phyloP scores from a whole-genome alignment of 768 basidiomycete species.

The Auricularia auricula-judae region DNA sequence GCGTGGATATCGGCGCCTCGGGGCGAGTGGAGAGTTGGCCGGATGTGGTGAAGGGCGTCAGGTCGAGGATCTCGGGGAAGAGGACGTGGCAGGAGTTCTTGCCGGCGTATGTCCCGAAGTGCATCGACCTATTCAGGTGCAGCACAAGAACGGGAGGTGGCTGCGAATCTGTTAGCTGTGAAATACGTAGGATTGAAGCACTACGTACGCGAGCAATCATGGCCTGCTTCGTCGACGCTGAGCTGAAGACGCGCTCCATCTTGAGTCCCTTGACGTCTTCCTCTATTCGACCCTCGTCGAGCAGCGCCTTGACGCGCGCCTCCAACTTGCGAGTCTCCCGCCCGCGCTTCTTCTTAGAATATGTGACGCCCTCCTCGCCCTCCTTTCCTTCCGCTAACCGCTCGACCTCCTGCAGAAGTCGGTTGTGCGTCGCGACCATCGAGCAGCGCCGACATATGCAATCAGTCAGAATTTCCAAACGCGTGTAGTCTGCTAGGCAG shows the following conservation, averaged over 20 bases:
- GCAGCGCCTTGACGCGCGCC: constrained; percentile 42
- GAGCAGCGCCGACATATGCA: constrained; percentile 91
- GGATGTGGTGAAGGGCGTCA: constrained; percentile 80
- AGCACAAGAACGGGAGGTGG: constrained; percentile 80
- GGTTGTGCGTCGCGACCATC: constrained; percentile 59
- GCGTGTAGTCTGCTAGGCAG: constrained; percentile 80
- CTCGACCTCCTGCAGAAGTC: constrained; percentile 52
- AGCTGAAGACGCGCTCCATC: constrained; percentile 65
- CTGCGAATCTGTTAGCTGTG: neutral
- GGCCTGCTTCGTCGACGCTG: constrained; percentile 77
- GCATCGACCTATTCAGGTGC: constrained; percentile 87
- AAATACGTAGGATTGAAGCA: too few species aligned
- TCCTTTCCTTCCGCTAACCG: constrained; percentile 33
- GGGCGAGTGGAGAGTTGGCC: constrained; percentile 64
- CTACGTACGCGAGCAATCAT: constrained; percentile 57
- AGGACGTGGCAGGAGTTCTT: constrained; percentile 76
- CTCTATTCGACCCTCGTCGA: constrained; percentile 70
- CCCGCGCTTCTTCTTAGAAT: constrained; percentile 65
- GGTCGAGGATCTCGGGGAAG: constrained; percentile 83
- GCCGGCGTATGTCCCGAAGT: constrained; percentile 55
- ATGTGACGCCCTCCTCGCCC: constrained; percentile 33
- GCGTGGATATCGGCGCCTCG: constrained; percentile 58
- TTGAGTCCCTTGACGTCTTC: constrained; percentile 74
- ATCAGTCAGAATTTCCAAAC: constrained; percentile 78
- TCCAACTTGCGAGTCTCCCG: constrained; percentile 63